phyloP scores from a whole-genome alignment of 495 filamentous ascomycete genomes.

The Penicillium parvum region DNA sequence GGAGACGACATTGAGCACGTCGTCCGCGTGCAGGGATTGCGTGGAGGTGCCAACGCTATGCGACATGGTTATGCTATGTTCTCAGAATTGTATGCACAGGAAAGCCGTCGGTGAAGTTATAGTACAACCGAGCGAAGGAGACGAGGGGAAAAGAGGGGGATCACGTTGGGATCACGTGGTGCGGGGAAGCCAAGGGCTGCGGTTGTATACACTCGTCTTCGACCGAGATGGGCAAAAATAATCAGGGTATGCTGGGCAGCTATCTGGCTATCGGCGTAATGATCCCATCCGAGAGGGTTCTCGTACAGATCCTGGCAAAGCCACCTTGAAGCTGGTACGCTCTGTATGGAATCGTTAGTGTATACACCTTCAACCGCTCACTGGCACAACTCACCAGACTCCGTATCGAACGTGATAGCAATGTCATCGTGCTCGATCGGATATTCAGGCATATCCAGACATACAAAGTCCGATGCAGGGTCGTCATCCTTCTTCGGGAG shows the following conservation, averaged over 20 bases:
- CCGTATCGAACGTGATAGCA: conserved; percentile 72
- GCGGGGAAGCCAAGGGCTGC: conserved; percentile 8
- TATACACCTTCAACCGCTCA: neutral
- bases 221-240: neutral
- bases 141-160: conserved; percentile 2
- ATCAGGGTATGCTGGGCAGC: neutral
- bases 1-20: conserved; percentile 61
- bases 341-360: conserved; percentile 31
- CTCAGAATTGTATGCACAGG: conserved; percentile 27
- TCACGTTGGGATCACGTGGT: conserved; percentile 26
- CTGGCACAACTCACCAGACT: conserved; percentile 57
- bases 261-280: conserved; percentile 40
- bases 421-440: conserved; percentile 90
- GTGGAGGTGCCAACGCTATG: conserved; percentile 49
- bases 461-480: conserved; percentile 63
- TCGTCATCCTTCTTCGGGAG: conserved; percentile 62
- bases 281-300: conserved; percentile 48
- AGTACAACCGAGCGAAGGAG: conserved; percentile 16
- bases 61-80: conserved; percentile 30
- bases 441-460: conserved; percentile 80
- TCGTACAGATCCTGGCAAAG: conserved; percentile 44
- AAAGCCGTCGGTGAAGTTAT: conserved; percentile 10
- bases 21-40: conserved; percentile 81
- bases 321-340: conserved; percentile 41
- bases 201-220: no score